phyloP scores from a whole-genome alignment of 257 asterid species.

The Petunia axillaris region DNA sequence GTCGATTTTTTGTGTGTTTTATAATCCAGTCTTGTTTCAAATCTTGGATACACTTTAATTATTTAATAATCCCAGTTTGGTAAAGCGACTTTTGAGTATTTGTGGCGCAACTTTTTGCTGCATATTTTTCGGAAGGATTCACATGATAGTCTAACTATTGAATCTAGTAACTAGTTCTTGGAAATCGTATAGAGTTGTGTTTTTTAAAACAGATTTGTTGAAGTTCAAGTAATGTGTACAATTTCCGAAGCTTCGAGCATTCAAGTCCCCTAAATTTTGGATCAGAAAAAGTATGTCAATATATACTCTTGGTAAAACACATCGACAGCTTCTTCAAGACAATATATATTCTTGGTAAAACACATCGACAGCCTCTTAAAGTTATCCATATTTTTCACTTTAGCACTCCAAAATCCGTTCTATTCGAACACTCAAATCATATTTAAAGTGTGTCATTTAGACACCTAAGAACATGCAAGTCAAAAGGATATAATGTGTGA shows the following conservation, averaged over 20 bases:
- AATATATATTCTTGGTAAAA: background rate
- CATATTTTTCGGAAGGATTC: conserved; percentile 6
- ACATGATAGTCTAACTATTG: background rate
- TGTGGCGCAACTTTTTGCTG: background rate
- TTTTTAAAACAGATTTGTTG: background rate
- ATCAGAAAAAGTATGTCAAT: background rate
- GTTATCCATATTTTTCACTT: too few species aligned
- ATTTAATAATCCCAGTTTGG: background rate
- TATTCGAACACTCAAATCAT: too few species aligned
- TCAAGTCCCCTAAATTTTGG: background rate
- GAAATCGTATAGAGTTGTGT: background rate
- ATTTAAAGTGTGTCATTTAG: too few species aligned
- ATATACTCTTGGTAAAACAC: background rate
- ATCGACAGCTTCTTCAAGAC: too few species aligned
- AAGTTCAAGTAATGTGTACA: conserved; percentile 13
- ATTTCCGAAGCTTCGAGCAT: background rate
- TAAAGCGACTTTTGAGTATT: background rate
- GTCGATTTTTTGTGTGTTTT: background rate
- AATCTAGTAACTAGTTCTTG: background rate
- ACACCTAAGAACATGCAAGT: too few species aligned
- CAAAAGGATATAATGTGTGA: too few species aligned
- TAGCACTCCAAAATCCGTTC: too few species aligned
- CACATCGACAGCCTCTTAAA: too few species aligned
- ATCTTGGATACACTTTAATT: background rate
- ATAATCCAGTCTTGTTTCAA: background rate